phyloP scores from a whole-genome alignment of 208 protist genomes.

The Acanthamoeba royreba region DNA sequence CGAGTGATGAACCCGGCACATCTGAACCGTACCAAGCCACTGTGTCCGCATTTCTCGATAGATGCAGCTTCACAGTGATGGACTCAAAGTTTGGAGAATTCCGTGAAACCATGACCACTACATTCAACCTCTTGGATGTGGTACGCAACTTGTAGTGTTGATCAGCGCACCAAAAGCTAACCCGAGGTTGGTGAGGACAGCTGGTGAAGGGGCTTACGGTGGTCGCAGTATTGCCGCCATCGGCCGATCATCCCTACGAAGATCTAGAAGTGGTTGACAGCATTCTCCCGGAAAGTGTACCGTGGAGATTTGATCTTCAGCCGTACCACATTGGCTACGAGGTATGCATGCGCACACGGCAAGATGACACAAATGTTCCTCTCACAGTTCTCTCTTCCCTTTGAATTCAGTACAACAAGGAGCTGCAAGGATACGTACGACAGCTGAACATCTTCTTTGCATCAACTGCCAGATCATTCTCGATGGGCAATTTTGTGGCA shows the following conservation, averaged over 20 bases:
- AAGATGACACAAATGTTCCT: too few species aligned
- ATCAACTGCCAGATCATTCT: neutral
- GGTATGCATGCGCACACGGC: neutral
- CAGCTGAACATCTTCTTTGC: neutral
- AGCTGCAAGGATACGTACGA: neutral
- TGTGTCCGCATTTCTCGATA: neutral
- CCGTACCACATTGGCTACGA: conserved; percentile 16
- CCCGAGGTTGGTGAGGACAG: too few species aligned
- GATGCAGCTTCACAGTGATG: neutral
- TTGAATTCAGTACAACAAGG: neutral
- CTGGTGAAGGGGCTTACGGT: neutral
- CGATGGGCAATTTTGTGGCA: neutral
- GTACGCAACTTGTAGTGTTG: neutral
- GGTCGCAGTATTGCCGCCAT: neutral
- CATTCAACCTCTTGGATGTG: neutral
- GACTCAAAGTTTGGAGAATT: neutral
- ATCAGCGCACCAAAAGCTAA: neutral
- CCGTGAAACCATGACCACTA: neutral
- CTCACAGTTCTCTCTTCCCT: neutral
- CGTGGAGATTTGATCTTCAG: neutral
- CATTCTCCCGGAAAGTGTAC: neutral
- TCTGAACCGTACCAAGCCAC: neutral
- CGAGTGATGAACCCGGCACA: neutral
- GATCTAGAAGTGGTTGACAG: neutral
- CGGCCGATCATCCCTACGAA: neutral